phyloP scores from a whole-genome alignment of 306 rosid genomes.

The Citrullus colocynthis region DNA sequence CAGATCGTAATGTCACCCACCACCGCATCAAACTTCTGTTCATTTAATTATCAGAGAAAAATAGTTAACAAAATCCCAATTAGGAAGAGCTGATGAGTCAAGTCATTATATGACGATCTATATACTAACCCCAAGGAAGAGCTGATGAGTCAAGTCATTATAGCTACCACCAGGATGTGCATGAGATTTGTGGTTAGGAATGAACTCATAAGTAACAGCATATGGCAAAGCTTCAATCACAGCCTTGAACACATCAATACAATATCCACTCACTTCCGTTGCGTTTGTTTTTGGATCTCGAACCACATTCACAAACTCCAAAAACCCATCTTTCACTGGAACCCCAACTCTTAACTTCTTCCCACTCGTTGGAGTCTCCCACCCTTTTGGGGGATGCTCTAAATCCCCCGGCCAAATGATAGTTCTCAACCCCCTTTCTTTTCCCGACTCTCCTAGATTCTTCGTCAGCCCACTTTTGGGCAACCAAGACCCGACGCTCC shows the following conservation, averaged over 20 bases:
- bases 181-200: slow-evolving; percentile 11
- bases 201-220: slow-evolving; percentile 12
- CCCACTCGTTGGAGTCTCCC: slow-evolving; percentile 18
- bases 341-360: slow-evolving; percentile 24
- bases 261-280: slow-evolving; percentile 3
- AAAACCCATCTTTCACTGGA: slow-evolving; percentile 14
- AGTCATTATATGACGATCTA: slow-evolving; percentile 22
- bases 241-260: slow-evolving; percentile 22
- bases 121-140: slow-evolving; percentile 17
- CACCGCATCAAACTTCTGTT: slow-evolving; percentile 22
- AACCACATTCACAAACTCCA: slow-evolving; percentile 13
- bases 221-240: slow-evolving; percentile 16
- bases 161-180: slow-evolving; percentile 10
- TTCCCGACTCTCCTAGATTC: not conserved
- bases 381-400: slow-evolving; percentile 17
- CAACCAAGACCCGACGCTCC: slow-evolving; percentile 36
- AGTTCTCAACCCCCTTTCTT: not conserved
- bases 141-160: slow-evolving; percentile 19
- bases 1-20: slow-evolving; percentile 27
- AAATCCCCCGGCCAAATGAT: slow-evolving; percentile 35
- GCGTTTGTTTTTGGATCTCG: slow-evolving; percentile 1
- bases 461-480: slow-evolving; percentile 21
- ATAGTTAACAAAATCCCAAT: not conserved
- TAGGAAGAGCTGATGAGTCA: slow-evolving; percentile 12
- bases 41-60: no score